Evolutionary conservation across 768 basidiomycete species (phyloP), one percentile per base, ranked within the genome.

Genomic region (Amanita thiersii): DNA sequence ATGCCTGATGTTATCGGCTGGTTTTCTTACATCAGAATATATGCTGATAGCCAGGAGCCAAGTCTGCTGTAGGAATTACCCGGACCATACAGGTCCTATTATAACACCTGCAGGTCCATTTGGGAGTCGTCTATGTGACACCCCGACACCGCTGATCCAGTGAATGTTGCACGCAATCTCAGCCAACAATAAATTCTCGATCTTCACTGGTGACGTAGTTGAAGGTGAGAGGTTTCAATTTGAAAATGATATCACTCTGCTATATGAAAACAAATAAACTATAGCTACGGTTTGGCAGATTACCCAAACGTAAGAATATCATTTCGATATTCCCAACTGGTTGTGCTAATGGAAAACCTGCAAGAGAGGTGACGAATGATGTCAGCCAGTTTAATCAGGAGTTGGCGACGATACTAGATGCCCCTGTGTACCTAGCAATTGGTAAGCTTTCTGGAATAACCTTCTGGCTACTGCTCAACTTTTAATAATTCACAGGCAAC

Each of bases 161-260:
- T 73, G 69, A 28, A 69, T 78, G 70, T 58, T 79, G 3, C 51
- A 57, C 9, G 65, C 66, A 11, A 63, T 73, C 8, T 57, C 69
- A 26, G 40, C 60, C 29, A 56, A 60, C 12, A 64, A 63, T 11
- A 53, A 56, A 6, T 79, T 77, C 52, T 66, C 73, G 3, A 69
- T 82, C 24, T 81, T 80, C 49, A 82, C 79, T 2, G 80, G 79
- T 4, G 79, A 81, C 51, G 72, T 79, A 4, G 68, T 79, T 3
- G 77, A 79, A 57, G 72, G 77, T 75, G 6, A 12, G 12, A 23
- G 9, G 9, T 15, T 28, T 12, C 32, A 5, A 32, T 25, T 15
- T 11, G 24, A 17, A 4, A 20, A 17, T 24, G 18, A 25, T 32
- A 31, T 11, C 9, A 20, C 17, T 19, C 20, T 33, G 26, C 26